A percentile compares a stretch with the other conserved stretches of the same genome.
phyloP scores from a whole-genome alignment of 139 green algal species.

The Chlorella ohadii region DNA sequence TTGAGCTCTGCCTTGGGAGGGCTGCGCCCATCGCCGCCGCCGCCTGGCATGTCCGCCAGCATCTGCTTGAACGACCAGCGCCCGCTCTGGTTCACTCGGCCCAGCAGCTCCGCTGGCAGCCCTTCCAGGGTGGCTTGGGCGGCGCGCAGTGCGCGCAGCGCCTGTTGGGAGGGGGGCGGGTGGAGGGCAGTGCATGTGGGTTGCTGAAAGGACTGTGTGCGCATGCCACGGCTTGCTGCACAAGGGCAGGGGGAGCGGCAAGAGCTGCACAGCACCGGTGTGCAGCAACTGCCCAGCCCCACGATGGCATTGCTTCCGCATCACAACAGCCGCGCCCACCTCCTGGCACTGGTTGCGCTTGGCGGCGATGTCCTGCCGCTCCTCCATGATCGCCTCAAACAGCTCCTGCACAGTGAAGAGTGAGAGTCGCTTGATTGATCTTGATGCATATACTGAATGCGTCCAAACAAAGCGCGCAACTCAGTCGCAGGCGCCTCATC shows the following conservation, averaged over 20 bases:
- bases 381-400: constrained; percentile 78
- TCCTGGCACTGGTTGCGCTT: constrained; percentile 62
- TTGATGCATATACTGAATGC: too few species aligned
- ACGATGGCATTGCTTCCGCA: too few species aligned
- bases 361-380: constrained; percentile 78
- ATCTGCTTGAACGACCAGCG: constrained; percentile 26
- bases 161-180: not conserved
- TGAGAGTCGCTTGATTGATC: too few species aligned
- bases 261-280: too few species aligned
- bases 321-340: too few species aligned
- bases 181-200: not conserved
- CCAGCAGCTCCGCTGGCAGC: constrained; percentile 59
- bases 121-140: constrained; percentile 66
- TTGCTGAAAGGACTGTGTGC: too few species aligned
- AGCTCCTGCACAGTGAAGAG: constrained; percentile 66
- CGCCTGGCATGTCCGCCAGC: not conserved
- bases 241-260: too few species aligned
- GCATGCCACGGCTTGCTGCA: too few species aligned
- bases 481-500: too few species aligned
- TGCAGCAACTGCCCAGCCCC: too few species aligned
- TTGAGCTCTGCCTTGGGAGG: too few species aligned
- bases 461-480: too few species aligned
- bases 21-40: not conserved
- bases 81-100: constrained; percentile 20
- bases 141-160: constrained; percentile 53